Conservation (phyloP, 176 grass and related monocot genomes). For the Musa itinerans region DNA sequence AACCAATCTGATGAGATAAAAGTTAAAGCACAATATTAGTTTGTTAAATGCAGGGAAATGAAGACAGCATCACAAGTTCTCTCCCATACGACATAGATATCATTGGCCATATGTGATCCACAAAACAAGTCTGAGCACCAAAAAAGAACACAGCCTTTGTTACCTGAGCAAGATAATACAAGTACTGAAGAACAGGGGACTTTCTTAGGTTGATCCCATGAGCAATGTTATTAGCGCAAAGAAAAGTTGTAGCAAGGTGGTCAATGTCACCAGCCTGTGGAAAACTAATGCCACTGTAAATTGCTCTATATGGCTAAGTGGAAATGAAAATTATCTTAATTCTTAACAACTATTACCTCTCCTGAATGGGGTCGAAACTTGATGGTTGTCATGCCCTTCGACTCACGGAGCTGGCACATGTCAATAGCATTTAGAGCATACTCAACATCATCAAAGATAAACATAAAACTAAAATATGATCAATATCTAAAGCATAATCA, state of each 20-base stretch:
- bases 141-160: neutral
- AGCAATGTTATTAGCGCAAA: slow-evolving; percentile 77
- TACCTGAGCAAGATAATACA: slow-evolving; percentile 98
- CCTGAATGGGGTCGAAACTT: slow-evolving; percentile 93
- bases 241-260: slow-evolving; percentile 84
- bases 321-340: slow-evolving; percentile 12
- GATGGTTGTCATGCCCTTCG: slow-evolving; percentile 82
- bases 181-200: slow-evolving; percentile 88
- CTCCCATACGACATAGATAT: neutral
- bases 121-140: neutral
- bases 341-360: slow-evolving; percentile 55
- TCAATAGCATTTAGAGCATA: neutral
- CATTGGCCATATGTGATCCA: no score
- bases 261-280: slow-evolving; percentile 82
- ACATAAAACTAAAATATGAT: neutral
- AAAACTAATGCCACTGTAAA: slow-evolving; percentile 18
- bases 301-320: neutral
- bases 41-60: neutral
- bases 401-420: slow-evolving; percentile 57
- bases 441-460: neutral
- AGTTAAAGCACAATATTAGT: neutral
- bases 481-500: slow-evolving; percentile 12
- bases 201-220: slow-evolving; percentile 86
- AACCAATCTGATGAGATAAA: slow-evolving; percentile 64
- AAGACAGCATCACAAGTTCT: neutral